Conservation (phyloP, 768 basidiomycete genomes). For the Hortiboletus flavorubellus region DNA sequence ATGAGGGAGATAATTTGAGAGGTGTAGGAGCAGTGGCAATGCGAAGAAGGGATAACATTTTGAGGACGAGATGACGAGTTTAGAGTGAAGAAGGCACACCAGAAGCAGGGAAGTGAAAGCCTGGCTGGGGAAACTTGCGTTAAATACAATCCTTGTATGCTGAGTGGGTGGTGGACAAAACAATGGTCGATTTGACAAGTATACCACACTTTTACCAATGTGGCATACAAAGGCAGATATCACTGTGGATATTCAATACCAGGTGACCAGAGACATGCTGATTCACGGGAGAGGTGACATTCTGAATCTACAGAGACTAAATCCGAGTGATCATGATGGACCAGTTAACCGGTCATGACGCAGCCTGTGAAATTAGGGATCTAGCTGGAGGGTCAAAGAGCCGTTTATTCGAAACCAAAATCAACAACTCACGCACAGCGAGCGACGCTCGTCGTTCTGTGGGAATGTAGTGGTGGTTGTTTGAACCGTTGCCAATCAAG, state of each 20-base stretch:
- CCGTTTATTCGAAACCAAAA: background rate
- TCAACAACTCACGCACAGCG: background rate
- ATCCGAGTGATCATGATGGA: too few relatives aligned
- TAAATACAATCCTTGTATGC: constrained; percentile 15
- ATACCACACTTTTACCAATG: constrained; percentile 2
- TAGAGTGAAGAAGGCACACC: background rate
- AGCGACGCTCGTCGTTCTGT: background rate
- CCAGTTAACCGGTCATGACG: too few relatives aligned
- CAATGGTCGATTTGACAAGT: constrained; percentile 12
- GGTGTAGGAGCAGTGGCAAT: constrained; percentile 1
- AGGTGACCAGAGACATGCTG: background rate
- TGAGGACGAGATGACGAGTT: background rate
- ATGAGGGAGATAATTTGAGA: constrained; percentile 2
- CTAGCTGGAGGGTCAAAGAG: background rate
- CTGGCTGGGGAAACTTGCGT: background rate
- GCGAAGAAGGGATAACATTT: constrained; percentile 14
- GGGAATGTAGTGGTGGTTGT: background rate
- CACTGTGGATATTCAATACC: constrained; percentile 4
- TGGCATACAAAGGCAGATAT: constrained; percentile 7
- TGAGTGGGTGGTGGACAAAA: constrained; percentile 7
- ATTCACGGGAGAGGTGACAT: background rate
- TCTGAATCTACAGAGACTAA: too few relatives aligned
- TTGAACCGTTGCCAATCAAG: too few relatives aligned
- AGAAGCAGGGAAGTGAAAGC: background rate
- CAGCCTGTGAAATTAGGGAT: too few relatives aligned